Base-by-base conservation (phyloP, 495 filamentous ascomycete genomes). In the Aspergillus cristatus region DNA sequence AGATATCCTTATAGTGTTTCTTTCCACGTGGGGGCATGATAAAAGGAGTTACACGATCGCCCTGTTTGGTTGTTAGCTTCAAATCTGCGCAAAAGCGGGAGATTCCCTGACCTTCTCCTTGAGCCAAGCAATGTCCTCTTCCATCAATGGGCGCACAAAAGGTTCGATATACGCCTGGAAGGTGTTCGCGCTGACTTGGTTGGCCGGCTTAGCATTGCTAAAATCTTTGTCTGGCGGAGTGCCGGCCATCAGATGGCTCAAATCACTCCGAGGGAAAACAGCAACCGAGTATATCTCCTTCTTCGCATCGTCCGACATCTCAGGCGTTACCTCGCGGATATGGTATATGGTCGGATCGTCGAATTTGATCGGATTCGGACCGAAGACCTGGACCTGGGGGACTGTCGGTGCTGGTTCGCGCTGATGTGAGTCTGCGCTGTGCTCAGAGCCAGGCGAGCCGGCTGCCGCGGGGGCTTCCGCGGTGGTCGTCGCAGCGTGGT, bases 291-390 rank as follows among this genome's bases (percentile, higher is more conserved):
- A 94, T 29, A 96, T 86, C 43, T 86, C 75, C 41, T 79, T 81
- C 55, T 81, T 83, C 43, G 90, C 81, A 4, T 88, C 84, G 43
- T 88, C 79, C 3, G 73, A 74, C 78, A 90, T 93, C 29, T 72
- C 79, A 3, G 75, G 68, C 4, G 68, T 72, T 7, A 87, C 65
- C 1, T 81, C 71, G 11, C 82, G 80, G 40, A 99, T 95, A 39
- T 97, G 81, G 60, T 99, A 99, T 34, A 96, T 71, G 26, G 89
- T 96, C 0, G 89, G 86, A 51, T 99, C 91, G 46, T 86, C 82
- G 46, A 87, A 95, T 14, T 78, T 83, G n/a, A 84, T 78, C 0
- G 89, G 89, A 52, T 96, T 86, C 8, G 91, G 80, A 28, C 89
- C 90, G 50, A 99, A 94, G 1, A 84, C 81, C 49, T 93, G 78